A percentile compares a stretch with the other conserved stretches of the same genome.
Conservation (phyloP, 2,329 filamentous ascomycete genomes). For the Curvularia hawaiiensis region DNA sequence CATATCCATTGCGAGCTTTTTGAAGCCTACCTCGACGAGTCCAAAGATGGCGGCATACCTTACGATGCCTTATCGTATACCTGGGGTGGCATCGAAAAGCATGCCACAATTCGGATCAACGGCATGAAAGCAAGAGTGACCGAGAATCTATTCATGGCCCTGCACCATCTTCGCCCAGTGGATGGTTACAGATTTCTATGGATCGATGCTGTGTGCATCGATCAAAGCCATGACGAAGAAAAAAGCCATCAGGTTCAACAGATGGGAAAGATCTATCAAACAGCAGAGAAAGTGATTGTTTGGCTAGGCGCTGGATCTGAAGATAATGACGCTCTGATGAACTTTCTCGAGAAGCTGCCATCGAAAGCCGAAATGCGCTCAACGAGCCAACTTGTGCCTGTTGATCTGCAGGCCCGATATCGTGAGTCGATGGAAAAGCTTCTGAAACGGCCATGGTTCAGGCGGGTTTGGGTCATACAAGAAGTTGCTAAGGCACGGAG, state of each 20-base stretch:
- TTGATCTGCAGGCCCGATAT: neutral
- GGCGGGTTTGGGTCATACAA: neutral
- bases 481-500: neutral
- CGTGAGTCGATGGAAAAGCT: neutral
- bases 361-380: too few species aligned
- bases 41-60: neutral
- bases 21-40: neutral
- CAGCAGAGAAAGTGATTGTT: neutral
- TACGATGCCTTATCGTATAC: neutral
- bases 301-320: neutral
- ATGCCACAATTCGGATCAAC: neutral
- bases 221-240: neutral
- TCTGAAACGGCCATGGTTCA: neutral
- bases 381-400: neutral
- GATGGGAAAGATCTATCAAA: constrained; percentile 1
- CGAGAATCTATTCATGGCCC: neutral
- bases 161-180: neutral
- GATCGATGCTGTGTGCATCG: constrained; percentile 7
- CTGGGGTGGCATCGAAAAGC: neutral
- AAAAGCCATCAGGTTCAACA: constrained; percentile 2
- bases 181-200: neutral
- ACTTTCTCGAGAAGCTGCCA: neutral
- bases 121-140: neutral
- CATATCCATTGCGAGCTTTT: neutral
- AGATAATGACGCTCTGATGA: neutral